Evolutionary conservation across 805 yeast genomes (phyloP), one percentile per base, ranked within the genome.

Genomic region (Spencermartinsiella europaea): DNA sequence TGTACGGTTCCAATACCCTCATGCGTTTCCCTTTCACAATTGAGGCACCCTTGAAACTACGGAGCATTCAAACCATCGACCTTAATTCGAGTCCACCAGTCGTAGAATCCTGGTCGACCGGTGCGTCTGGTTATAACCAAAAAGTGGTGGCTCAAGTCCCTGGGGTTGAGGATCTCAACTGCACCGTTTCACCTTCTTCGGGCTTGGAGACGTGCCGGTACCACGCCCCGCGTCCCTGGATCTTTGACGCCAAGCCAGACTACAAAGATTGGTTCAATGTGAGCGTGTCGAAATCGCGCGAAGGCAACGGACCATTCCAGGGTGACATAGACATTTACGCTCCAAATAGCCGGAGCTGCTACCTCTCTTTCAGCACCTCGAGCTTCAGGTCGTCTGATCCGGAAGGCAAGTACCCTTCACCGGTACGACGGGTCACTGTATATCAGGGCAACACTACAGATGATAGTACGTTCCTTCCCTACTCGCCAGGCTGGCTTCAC

Each of bases 11-110:
- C 12, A 8, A 20, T n/a, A 37, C 40, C 8, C 19, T 37, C 8
- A 14, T 17, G 7, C 15, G 21, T n/a, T 55, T 58, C 44, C 85
- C 96, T n/a, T 86, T 83, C 61, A 76, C 81, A 25, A 68, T 70
- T 21, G 57, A 65, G 3, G 69, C 76, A 28, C 96, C 96, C 3
- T 61, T 87, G 62, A 89, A 87, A 61, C 68, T 86, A 47, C 71
- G 90, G 52, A 83, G 84, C 57, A 66, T 80, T 31, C 90, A 89
- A 63, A 66, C 69, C 1, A 70, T 83, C 44, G 76, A 84, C 52
- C 62, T 82, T 47, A 63, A 65, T 40, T 44, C 47, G 10, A 39
- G 40, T 0, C 59, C 66, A 33, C 31, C 31, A 12, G 31, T 7
- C 7, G 10, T 25, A 25, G 7, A 7, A 7, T 7, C 31, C 12